These are phyloP conservation scores for Psilocybe cyanescens DNA, from an alignment of 768 basidiomycete genomes.

Conservation along the genomic window DNA sequence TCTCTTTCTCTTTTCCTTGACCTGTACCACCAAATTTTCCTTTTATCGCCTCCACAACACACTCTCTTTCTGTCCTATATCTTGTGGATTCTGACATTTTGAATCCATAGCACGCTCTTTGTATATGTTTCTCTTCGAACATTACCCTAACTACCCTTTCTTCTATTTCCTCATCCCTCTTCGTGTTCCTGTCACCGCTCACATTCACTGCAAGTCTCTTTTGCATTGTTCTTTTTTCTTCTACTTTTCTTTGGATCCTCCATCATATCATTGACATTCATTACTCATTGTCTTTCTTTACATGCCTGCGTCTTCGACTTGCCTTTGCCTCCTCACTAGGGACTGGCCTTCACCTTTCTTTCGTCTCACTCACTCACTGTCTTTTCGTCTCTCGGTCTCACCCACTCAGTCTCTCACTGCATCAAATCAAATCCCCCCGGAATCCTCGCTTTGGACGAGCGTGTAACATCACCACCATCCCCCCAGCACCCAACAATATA, in stretches of 20 bases:
- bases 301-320: background rate
- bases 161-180: background rate
- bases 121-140: background rate
- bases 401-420: slow-evolving; percentile 6
- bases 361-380: background rate
- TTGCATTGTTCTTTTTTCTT: background rate
- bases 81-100: background rate
- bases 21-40: background rate
- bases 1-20: background rate
- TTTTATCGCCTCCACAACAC: background rate
- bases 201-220: background rate
- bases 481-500: background rate
- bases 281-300: background rate
- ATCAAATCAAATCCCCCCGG: slow-evolving; percentile 18
- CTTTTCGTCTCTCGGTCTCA: slow-evolving; percentile 5
- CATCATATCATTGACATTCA: background rate
- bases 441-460: slow-evolving; percentile 43
- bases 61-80: background rate
- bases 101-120: background rate
- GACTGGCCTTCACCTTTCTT: background rate
- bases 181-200: background rate
- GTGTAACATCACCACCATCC: slow-evolving; percentile 27
- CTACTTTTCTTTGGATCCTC: slow-evolving; percentile 1
- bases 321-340: background rate
- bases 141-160: background rate